Conservation (phyloP, 108 stramenopile genomes). For the Nitzschia sp. region DNA sequence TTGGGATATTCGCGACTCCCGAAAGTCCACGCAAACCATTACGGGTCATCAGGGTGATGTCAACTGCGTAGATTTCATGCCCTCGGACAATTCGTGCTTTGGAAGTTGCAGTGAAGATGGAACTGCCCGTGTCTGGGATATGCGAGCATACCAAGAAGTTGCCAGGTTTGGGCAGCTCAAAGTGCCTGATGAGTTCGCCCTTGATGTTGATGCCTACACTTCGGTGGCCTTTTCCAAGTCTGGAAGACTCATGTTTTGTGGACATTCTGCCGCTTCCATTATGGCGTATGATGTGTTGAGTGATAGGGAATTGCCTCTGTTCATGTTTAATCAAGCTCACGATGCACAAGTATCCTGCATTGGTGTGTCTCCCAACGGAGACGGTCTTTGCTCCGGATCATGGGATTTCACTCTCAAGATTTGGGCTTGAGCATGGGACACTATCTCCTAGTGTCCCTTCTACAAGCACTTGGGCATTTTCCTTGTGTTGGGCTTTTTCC, state of each 20-base stretch:
- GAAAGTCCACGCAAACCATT: slow-evolving; percentile 79
- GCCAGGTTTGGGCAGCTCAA: slow-evolving; percentile 79
- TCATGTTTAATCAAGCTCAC: slow-evolving; percentile 73
- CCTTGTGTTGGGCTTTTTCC: too few relatives aligned
- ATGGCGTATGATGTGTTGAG: slow-evolving; percentile 78
- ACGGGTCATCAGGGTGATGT: slow-evolving; percentile 95
- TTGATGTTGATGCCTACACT: slow-evolving; percentile 73
- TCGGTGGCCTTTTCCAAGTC: slow-evolving; percentile 71
- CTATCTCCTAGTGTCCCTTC: too few relatives aligned
- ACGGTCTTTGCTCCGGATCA: slow-evolving; percentile 95
- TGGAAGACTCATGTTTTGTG: slow-evolving; percentile 86
- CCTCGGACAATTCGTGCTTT: slow-evolving; percentile 81
- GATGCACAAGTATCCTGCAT: slow-evolving; percentile 95
- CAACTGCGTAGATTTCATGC: slow-evolving; percentile 95
- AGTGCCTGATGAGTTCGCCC: slow-evolving; percentile 25
- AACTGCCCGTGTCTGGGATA: slow-evolving; percentile 92
- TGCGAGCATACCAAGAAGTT: slow-evolving; percentile 89
- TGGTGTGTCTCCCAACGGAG: slow-evolving; percentile 87
- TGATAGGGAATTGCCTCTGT: slow-evolving; percentile 46
- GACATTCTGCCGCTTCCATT: slow-evolving; percentile 78
- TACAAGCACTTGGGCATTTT: too few relatives aligned
- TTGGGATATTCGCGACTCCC: slow-evolving; percentile 90
- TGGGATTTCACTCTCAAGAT: slow-evolving; percentile 95
- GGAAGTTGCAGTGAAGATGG: slow-evolving; percentile 96
- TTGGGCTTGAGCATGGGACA: not conserved